phyloP scores from a whole-genome alignment of 2,329 filamentous ascomycete species.

The Bipolaris sorokiniana region DNA sequence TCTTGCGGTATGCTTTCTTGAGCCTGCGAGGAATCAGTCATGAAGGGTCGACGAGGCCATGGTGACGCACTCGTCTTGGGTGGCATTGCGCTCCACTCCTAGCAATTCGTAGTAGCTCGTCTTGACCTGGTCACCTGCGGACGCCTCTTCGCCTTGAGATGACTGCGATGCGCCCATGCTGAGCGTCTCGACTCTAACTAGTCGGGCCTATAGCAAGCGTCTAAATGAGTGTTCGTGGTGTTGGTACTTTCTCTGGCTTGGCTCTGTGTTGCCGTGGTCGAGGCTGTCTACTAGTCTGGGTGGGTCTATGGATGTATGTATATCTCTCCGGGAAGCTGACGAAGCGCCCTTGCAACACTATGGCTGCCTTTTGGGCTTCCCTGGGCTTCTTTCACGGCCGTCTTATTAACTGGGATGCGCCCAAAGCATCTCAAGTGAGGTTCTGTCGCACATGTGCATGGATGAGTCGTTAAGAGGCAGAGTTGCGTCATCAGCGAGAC shows the following conservation, averaged over 20 bases:
- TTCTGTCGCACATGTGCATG: neutral
- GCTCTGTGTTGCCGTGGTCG: slow-evolving; percentile 5
- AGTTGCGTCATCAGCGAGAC: slow-evolving; percentile 8
- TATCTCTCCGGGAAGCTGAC: neutral
- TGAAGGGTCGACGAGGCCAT: neutral
- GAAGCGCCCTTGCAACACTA: neutral
- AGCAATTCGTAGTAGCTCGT: slow-evolving; percentile 88
- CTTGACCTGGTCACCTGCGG: slow-evolving; percentile 56
- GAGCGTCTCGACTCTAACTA: slow-evolving; percentile 6
- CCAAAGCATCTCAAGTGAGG: neutral
- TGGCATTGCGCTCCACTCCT: slow-evolving; percentile 72
- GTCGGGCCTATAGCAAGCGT: neutral
- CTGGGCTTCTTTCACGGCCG: neutral
- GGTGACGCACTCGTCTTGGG: slow-evolving; percentile 74
- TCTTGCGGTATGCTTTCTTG: slow-evolving; percentile 89
- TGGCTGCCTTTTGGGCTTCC: neutral
- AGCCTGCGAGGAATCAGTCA: slow-evolving; percentile 62
- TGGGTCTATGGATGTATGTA: slow-evolving; percentile 2
- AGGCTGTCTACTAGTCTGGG: neutral
- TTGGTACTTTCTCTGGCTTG: slow-evolving; percentile 11
- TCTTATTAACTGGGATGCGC: neutral
- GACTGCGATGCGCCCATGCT: slow-evolving; percentile 58
- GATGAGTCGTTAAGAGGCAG: slow-evolving; percentile 12
- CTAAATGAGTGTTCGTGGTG: slow-evolving; percentile 13
- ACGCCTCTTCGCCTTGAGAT: slow-evolving; percentile 35